Percentiles rank a stretch among this genome's conserved stretches.
These are phyloP conservation scores for Acorus gramineus DNA, from an alignment of 106 monocot genomes.

Conservation along the genomic window DNA sequence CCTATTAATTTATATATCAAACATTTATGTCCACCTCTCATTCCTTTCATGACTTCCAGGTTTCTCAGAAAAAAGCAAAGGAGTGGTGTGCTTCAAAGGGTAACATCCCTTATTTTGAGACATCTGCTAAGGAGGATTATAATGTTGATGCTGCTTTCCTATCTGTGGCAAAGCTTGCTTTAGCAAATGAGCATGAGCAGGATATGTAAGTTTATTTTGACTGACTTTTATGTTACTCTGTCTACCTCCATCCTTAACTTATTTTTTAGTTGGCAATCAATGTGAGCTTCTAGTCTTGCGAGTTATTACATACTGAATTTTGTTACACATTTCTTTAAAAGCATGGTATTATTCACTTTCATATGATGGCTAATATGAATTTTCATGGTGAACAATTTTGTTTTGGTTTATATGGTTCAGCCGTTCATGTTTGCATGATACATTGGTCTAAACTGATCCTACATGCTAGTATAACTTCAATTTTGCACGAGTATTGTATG, in stretches of 20 bases:
- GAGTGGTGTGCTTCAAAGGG: conserved; percentile 82
- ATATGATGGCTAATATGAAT: no score
- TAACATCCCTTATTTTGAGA: conserved; percentile 86
- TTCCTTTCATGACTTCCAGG: conserved; percentile 14
- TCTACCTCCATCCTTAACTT: neutral
- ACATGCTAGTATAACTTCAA: no score
- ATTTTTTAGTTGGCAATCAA: no score
- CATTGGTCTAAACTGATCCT: no score
- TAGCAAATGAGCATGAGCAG: conserved; percentile 60
- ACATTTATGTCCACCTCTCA: neutral
- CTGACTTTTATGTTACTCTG: neutral
- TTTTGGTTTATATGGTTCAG: no score
- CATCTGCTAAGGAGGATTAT: conserved; percentile 77
- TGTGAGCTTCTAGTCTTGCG: no score
- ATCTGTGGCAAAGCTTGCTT: conserved; percentile 62
- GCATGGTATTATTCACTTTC: no score
- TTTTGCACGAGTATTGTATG: no score
- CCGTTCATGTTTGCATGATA: no score
- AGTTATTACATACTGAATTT: no score
- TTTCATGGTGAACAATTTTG: no score
- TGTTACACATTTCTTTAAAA: no score
- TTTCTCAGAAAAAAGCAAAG: conserved; percentile 80
- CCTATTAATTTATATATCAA: neutral
- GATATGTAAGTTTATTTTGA: conserved; percentile 48
- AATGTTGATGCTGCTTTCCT: conserved; percentile 84